A percentile compares a stretch with the other conserved stretches of the same genome.
phyloP scores from a whole-genome alignment of 768 basidiomycete genomes.

The Kwoniella sp. region DNA sequence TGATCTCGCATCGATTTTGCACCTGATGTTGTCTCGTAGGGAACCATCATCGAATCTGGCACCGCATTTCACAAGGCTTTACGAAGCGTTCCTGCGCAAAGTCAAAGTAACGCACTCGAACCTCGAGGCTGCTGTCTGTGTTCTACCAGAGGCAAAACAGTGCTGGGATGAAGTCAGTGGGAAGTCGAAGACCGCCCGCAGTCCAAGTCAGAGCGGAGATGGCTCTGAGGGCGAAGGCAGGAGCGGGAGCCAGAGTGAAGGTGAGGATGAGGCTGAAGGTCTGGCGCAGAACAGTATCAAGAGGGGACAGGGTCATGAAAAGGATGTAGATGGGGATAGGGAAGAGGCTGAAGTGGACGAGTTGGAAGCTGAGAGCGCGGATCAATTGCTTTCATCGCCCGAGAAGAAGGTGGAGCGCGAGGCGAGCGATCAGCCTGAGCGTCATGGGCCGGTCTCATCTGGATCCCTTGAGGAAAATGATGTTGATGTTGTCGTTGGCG shows the following conservation, averaged over 20 bases:
- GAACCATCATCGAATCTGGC: conserved; percentile 21
- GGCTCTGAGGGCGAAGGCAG: no score
- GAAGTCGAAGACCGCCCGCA: background rate
- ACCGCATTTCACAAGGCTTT: conserved; percentile 5
- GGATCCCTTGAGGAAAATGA: no score
- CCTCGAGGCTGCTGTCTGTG: background rate
- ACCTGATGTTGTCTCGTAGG: conserved; percentile 6
- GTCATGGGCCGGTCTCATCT: no score
- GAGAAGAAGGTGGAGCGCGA: no score
- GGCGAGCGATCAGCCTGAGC: no score
- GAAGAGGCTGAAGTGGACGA: background rate
- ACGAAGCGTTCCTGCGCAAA: background rate
- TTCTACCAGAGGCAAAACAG: conserved; percentile 17
- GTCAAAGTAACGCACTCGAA: background rate
- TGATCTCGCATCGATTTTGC: no score
- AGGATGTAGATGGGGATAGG: background rate
- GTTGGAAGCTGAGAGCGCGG: background rate
- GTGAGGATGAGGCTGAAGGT: conserved; percentile 2
- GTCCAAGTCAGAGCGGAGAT: conserved; percentile 4
- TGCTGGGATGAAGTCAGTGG: conserved; percentile 15
- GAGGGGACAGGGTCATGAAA: background rate
- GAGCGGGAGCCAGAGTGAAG: background rate
- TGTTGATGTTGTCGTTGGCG: no score
- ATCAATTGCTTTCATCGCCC: no score
- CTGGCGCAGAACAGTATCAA: background rate